Evolutionary conservation across 345 rosid genomes (phyloP), one percentile per base, ranked within the genome.

Genomic region (Viola odorata): DNA sequence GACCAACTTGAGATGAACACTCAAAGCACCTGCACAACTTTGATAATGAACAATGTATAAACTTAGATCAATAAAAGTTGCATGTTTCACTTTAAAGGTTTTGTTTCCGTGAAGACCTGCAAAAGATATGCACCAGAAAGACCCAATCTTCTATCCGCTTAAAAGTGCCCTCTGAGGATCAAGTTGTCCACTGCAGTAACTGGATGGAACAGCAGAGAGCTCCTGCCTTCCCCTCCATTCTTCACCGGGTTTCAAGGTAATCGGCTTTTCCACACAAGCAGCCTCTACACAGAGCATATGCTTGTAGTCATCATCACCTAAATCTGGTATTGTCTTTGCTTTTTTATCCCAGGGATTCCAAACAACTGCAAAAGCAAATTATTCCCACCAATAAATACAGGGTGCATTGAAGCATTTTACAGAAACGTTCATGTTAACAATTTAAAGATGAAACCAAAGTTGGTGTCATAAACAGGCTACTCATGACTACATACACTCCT

Each of bases 271-370:
- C 14, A 86, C 60, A 61, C 87, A 88, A 53, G 96, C 95, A 14
- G 97, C 85, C 78, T 91, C 97, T 32, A 94, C 96, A 53, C 96
- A 91, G n/a, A 91, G 80, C 97, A 91, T 91, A 65, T 67, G 72
- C 64, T 69, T 69, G 62, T 62, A 69, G 11, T 69, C 73, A 1
- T 61, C 73, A 42, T 69, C 97, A 49, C 95, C 97, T 73, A 91
- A 78, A 77, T 91, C 99, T 37, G 85, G 73, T 67, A 94, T 83
- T 44, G 89, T 71, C 80, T 88, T 94, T 65, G 96, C 89, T 62
- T 77, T 94, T 77, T 81, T 94, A 68, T 88, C 96, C 99, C 97
- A 88, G 8, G 99, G 97, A 75, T 94, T 94, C 99, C 97, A 94
- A 60, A 91, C 95, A 74, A 91, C 97, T 94, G 81, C 71, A 68